These are phyloP conservation scores for Lachnellula occidentalis DNA, from an alignment of 2,329 filamentous ascomycete species.

Conservation along the genomic window DNA sequence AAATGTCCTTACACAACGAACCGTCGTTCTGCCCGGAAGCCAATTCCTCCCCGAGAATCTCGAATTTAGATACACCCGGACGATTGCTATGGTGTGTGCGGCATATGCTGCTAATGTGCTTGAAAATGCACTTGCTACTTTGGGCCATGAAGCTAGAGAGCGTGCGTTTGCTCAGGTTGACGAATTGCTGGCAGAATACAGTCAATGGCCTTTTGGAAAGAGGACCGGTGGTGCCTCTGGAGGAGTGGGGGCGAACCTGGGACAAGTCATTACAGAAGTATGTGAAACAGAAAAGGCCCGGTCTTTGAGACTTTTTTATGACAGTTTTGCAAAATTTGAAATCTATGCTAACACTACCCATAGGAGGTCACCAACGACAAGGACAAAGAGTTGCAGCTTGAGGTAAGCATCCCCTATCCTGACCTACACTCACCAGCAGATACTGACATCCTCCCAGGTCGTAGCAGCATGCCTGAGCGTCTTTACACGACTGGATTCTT, in stretches of 20 bases:
- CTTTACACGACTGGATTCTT: constrained; percentile 93
- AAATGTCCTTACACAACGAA: constrained; percentile 88
- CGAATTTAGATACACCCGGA: constrained; percentile 89
- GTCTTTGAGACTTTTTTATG: constrained; percentile 8
- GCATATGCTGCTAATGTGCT: constrained; percentile 97
- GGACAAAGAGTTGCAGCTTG: constrained; percentile 92
- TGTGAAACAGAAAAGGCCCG: constrained; percentile 16
- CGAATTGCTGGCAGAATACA: constrained; percentile 91
- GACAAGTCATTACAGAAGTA: constrained; percentile 75
- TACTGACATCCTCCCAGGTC: constrained; percentile 37
- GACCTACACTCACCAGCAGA: neutral
- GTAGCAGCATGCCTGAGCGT: constrained; percentile 95
- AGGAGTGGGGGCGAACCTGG: constrained; percentile 87
- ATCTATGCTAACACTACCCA: constrained; percentile 3
- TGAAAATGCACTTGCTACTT: constrained; percentile 90
- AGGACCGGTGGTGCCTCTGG: constrained; percentile 66
- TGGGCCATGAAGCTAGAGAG: constrained; percentile 91
- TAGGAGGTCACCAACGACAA: constrained; percentile 77
- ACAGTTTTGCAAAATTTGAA: constrained; percentile 4
- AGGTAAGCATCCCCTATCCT: constrained; percentile 57
- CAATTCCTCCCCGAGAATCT: constrained; percentile 91
- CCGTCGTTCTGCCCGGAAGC: constrained; percentile 78
- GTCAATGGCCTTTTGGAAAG: constrained; percentile 92
- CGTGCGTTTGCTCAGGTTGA: constrained; percentile 95
- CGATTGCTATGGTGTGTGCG: constrained; percentile 93